Percentiles rank a stretch among this genome's conserved stretches.
Conservation (phyloP, 2,329 filamentous ascomycete species). For the Diaporthe humulicola region DNA sequence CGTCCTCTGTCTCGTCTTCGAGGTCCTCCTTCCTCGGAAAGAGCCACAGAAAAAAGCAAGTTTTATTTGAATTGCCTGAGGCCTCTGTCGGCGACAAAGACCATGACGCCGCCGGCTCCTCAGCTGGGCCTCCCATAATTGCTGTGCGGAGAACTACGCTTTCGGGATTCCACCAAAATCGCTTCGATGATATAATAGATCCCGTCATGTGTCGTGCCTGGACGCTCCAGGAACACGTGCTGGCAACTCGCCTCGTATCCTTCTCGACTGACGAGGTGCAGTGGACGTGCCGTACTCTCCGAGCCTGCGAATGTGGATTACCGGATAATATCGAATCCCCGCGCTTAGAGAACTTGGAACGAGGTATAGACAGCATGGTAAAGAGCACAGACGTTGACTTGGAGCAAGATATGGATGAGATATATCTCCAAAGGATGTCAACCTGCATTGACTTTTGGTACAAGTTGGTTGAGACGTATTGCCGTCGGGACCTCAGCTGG, state of each 20-base stretch:
- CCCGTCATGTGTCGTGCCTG: neutral
- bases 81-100: fast-evolving
- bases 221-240: neutral
- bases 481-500: neutral
- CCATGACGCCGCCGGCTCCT: too few species aligned
- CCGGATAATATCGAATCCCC: neutral
- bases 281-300: neutral
- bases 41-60: neutral
- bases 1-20: neutral
- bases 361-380: neutral
- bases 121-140: neutral
- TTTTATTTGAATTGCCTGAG: neutral
- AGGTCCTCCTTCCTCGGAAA: neutral
- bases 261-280: neutral
- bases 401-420: neutral
- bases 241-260: neutral
- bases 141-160: neutral
- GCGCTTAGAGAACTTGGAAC: neutral
- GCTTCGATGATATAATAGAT: neutral
- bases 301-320: neutral
- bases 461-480: neutral
- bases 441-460: neutral
- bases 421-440: neutral
- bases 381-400: neutral
- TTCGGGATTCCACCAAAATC: neutral